Conservation (phyloP, 768 basidiomycete species). For the Macrocybe gigantea region DNA sequence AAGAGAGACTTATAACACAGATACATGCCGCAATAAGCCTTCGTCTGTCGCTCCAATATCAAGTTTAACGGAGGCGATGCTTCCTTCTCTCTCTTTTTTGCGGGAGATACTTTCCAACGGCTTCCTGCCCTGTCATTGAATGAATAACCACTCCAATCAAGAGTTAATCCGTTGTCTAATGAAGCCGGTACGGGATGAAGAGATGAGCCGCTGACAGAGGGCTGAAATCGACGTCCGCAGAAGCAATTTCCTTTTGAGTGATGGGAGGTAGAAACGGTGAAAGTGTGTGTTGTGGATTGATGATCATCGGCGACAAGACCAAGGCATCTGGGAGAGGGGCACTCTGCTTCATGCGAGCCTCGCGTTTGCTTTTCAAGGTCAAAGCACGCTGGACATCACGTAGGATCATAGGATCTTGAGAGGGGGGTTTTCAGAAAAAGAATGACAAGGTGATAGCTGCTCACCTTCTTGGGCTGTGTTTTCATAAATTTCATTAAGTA, state of each 20-base stretch:
- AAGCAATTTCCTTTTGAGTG: slow-evolving; percentile 18
- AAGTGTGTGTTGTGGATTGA: slow-evolving; percentile 26
- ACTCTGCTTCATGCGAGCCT: slow-evolving; percentile 46
- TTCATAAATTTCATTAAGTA: slow-evolving; percentile 4
- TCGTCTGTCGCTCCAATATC: slow-evolving; percentile 55
- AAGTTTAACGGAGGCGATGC: slow-evolving; percentile 33
- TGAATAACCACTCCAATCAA: slow-evolving; percentile 66
- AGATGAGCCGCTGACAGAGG: slow-evolving; percentile 46
- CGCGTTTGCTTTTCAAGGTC: slow-evolving; percentile 67
- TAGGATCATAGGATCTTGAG: slow-evolving; percentile 68
- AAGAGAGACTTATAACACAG: not conserved
- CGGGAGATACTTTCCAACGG: slow-evolving; percentile 54
- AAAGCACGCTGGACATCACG: slow-evolving; percentile 78
- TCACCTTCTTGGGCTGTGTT: slow-evolving; percentile 68
- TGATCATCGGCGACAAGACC: slow-evolving; percentile 10
- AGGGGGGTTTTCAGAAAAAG: not conserved
- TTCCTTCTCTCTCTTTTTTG: slow-evolving; percentile 57
- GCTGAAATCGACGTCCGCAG: slow-evolving; percentile 63
- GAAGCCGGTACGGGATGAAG: slow-evolving; percentile 67
- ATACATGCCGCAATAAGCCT: slow-evolving; percentile 46
- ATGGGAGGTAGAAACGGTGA: slow-evolving; percentile 19
- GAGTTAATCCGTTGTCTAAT: slow-evolving; percentile 58
- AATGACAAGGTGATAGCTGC: slow-evolving; percentile 9
- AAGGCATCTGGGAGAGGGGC: slow-evolving; percentile 7
- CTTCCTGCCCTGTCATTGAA: slow-evolving; percentile 53